Evolutionary conservation across 306 rosid genomes (phyloP), one percentile per base, ranked within the genome.

Genomic region (Prunus dulcis): DNA sequence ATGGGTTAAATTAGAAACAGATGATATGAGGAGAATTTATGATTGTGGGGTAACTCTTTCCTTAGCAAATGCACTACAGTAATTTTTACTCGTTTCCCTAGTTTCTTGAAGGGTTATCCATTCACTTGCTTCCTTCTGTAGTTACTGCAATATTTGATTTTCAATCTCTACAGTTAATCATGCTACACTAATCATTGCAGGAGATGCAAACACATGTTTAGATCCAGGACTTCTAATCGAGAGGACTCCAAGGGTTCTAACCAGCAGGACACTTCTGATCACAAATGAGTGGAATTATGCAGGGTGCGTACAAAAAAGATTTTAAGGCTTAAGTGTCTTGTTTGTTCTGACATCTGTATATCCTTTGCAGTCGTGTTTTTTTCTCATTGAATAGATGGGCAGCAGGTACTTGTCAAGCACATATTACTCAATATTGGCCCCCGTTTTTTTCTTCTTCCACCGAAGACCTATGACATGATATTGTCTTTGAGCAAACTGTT

Each of bases 141-240:
- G 45, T 47, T 32, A 19, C 38, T 41, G 57, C 23, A 28, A 32
- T 28, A 19, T 53, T 4, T 51, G 69, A n/a, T 79, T 38, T 49
- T 45, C 51, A 67, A 32, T 78, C 30, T 56, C 38, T 32, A 17
- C 71, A 56, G 41, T 74, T 52, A 50, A 78, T 53, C 3, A 34
- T 47, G 41, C 69, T 77, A 8, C 14, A 80, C 63, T 72, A 60
- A 56, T 56, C 20, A 17, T 91, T 87, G 75, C 95, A 93, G 97
- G 88, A 64, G 61, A 58, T 87, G 83, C 81, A 82, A 79, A 73
- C 80, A 66, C 69, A 80, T 88, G 83, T 74, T 87, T 85, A 71
- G 60, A 72, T 82, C 86, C 45, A 74, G 77, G 79, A 72, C 76
- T 78, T 83, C 91, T 73, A 78, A 70, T 74, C 72, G 79, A 49